Evolutionary conservation across 495 filamentous ascomycete species (phyloP).

Genomic region (Chlorociboria aeruginascens): DNA sequence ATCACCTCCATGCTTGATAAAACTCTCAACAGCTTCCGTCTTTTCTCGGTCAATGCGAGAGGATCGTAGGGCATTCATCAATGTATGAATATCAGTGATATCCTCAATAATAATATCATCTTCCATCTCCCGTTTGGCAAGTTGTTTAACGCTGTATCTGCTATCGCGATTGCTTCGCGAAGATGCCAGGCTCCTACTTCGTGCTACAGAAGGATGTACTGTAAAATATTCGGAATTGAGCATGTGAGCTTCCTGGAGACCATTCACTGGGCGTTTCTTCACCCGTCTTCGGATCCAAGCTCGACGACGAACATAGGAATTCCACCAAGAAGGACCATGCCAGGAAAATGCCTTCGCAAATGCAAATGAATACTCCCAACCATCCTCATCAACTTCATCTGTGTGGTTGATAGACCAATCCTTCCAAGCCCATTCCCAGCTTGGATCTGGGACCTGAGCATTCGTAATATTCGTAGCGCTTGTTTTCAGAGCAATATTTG

Average conservation of each 20-base stretch:
- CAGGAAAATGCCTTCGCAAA: slow-evolving; percentile 68
- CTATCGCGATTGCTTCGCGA: not conserved
- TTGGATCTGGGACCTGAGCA: slow-evolving; percentile 87
- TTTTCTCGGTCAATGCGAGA: slow-evolving; percentile 83
- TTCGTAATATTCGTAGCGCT: slow-evolving; percentile 81
- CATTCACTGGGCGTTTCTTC: slow-evolving; percentile 37
- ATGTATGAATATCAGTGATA: slow-evolving; percentile 50
- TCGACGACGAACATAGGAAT: slow-evolving; percentile 79
- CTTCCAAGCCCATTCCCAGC: slow-evolving; percentile 93
- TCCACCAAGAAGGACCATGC: slow-evolving; percentile 89
- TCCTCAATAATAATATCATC: slow-evolving; percentile 30
- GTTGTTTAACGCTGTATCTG: slow-evolving; percentile 6
- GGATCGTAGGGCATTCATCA: slow-evolving; percentile 51
- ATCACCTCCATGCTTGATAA: slow-evolving; percentile 66
- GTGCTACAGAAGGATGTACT: slow-evolving; percentile 35
- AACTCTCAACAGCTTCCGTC: slow-evolving; percentile 65
- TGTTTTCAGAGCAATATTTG: slow-evolving; percentile 55
- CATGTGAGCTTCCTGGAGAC: slow-evolving; percentile 39
- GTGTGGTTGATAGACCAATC: slow-evolving; percentile 91
- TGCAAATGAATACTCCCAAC: slow-evolving; percentile 90
- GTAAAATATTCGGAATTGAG: slow-evolving; percentile 82
- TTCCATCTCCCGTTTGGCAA: slow-evolving; percentile 9
- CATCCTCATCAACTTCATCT: slow-evolving; percentile 78
- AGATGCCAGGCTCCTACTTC: slow-evolving; percentile 12
- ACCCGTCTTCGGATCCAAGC: slow-evolving; percentile 81